Base-by-base conservation (phyloP, 345 rosid genomes). In the Syzygium grande region DNA sequence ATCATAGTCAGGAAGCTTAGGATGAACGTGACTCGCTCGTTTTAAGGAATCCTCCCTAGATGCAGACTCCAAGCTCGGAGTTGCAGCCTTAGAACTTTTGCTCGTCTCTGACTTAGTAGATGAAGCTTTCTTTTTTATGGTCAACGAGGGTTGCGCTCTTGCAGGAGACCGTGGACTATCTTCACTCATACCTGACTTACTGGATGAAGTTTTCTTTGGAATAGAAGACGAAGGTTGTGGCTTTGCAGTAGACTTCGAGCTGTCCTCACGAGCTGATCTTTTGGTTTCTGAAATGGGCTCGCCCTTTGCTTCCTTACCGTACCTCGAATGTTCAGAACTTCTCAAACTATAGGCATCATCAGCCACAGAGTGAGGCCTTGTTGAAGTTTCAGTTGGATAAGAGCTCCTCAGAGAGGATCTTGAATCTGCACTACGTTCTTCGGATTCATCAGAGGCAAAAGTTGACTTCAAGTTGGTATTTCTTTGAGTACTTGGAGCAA, bases 1-100 rank as follows among this genome's bases (percentile, higher is more conserved):
- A 13, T 97, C 99, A 46, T 91, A 94, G 85, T 97, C 99, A 4
- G 99, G 99, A 89, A 96, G 99, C 90, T 96, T 97, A 6, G 99
- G 99, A 88, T 97, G 99, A 87, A 96, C 90, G 38, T 89, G 90
- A 55, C 88, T 86, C 11, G 88, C 85, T 84, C 95, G 90, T 68
- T 90, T 90, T 17, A 89, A 52, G 51, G 92, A 89, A 79, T 73
- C 51, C 87, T 53, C 90, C 52, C 21, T 86, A 16, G 88, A 84
- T 61, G 85, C 34, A 51, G 84, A 59, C 55, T 54, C 80, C 22
- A 34, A 21, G 77, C 85, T 68, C 25, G 27, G 73, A 38, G 86
- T 68, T 61, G 88, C 46, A 84, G 91, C 65, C 51, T 54, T 43
- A 21, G 34, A 65, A 30, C 41, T 84, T 58, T 41, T 43, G 14